Conservation (phyloP, 129 eudicot genomes). For the Artemisia tridentata region DNA sequence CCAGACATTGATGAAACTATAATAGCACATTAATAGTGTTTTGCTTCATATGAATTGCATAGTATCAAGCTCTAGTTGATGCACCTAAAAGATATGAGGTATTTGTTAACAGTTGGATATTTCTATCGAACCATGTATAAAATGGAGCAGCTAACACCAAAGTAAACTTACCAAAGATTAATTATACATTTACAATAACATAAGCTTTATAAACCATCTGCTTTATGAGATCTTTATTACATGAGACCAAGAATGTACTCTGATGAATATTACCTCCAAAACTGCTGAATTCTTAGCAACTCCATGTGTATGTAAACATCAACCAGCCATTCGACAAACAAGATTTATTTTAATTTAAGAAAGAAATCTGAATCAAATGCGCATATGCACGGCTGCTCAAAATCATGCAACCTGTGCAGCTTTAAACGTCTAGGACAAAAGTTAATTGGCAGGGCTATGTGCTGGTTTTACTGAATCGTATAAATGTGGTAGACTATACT, state of each 20-base stretch:
- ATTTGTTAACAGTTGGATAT: neutral
- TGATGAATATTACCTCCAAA: constrained; percentile 17
- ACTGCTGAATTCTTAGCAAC: constrained; percentile 15
- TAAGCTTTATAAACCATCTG: neutral
- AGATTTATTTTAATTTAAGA: constrained; percentile 12
- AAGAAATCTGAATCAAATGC: constrained; percentile 12
- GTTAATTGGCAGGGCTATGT: neutral
- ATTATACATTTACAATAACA: constrained; percentile 8
- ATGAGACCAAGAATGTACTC: constrained; percentile 11
- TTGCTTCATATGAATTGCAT: too few species aligned
- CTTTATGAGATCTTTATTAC: constrained; percentile 9
- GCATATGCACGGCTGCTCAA: constrained; percentile 27
- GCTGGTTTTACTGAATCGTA: constrained; percentile 11
- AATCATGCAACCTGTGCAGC: constrained; percentile 23
- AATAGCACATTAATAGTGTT: too few species aligned
- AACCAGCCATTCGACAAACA: constrained; percentile 10
- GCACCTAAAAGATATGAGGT: too few species aligned
- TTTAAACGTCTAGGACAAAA: neutral
- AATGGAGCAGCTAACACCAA: neutral
- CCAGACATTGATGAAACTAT: too few species aligned
- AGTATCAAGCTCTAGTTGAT: too few species aligned
- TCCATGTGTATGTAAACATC: constrained; percentile 18
- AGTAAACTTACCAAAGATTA: neutral
- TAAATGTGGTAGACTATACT: constrained; percentile 1
- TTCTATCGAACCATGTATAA: neutral